Evolutionary conservation across 805 yeast species (phyloP), one percentile per base, ranked within the genome.

Genomic region (Lipomyces orientalis): DNA sequence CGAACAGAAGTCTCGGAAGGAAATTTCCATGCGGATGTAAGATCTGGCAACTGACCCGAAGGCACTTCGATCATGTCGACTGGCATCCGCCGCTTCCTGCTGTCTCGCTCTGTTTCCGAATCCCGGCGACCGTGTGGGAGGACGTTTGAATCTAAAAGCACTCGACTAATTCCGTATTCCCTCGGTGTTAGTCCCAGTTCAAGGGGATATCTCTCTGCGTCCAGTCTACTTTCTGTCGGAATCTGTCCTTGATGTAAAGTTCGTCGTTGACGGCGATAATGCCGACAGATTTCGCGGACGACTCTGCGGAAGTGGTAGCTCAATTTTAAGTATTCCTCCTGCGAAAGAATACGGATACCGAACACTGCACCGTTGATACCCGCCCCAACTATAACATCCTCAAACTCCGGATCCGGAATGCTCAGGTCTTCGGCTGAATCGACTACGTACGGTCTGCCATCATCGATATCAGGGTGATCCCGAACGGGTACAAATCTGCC

Each of bases 341-440:
- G 58, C 12, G 61, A 49, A 3, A 68, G 54, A 6, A 66, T n/a
- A n/a, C 62, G 37, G 61, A 68, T 60, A 10, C 70, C 71, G 43
- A 60, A 68, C 6, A 67, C 39, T 8, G 67, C 19, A 4, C 71
- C 71, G 33, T 68, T 67, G 31, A 68, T 22, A 8, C 71, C 71
- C 5, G 66, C 55, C 2, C 68, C 71, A 31, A 68, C 25, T 5
- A 66, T 14, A 25, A 52, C 63, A 3, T 65, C 60, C 31, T 64
- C 62, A 35, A 64, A 61, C 22, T 35, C 54, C 19, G 65, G 60
- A 52, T 52, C 55, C 16, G 34, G 34, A 25, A 31, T 7, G 14
- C 34, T 6, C 16, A n/a, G 0, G 34, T 4, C 8, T 1, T n/a
- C 60, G 31, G 31, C 19, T 12, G 49, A 33, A 22, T 4, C 1